phyloP scores from a whole-genome alignment of 805 yeast genomes.

The Yarrowia deformans region DNA sequence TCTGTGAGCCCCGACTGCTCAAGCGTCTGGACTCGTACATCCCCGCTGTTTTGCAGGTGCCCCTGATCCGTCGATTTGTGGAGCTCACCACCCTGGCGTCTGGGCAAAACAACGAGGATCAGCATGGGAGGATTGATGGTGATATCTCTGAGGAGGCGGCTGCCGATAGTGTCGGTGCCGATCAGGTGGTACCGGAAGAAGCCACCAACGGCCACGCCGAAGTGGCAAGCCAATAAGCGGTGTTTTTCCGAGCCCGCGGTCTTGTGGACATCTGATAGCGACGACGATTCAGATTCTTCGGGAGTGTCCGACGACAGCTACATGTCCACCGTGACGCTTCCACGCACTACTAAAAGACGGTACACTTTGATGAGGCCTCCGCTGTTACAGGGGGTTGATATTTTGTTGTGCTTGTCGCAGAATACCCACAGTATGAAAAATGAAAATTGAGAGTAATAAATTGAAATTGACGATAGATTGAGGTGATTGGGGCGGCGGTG shows the following conservation, averaged over 20 bases:
- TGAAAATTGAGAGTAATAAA: conserved; percentile 25
- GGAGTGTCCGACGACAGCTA: conserved; percentile 37
- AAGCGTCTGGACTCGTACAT: conserved; percentile 74
- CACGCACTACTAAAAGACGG: conserved; percentile 25
- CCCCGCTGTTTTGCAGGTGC: conserved; percentile 92
- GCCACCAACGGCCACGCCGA: conserved; percentile 25
- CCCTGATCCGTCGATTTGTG: conserved; percentile 84
- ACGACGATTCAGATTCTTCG: conserved; percentile 31
- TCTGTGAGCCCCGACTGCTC: conserved; percentile 65
- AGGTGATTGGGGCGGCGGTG: too few relatives aligned
- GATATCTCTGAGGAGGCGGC: conserved; percentile 40
- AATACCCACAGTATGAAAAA: conserved; percentile 26
- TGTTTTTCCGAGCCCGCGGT: conserved; percentile 39
- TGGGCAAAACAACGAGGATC: conserved; percentile 38
- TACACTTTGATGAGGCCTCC: conserved; percentile 36
- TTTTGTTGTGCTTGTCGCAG: conserved; percentile 37
- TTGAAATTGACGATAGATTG: background rate
- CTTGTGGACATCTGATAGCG: conserved; percentile 18
- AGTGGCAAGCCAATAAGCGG: conserved; percentile 40
- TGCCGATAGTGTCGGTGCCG: conserved; percentile 39
- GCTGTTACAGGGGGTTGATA: conserved; percentile 37
- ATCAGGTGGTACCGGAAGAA: conserved; percentile 32
- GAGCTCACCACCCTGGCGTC: conserved; percentile 61
- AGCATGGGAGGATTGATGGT: conserved; percentile 38
- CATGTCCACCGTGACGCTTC: conserved; percentile 34